Evolutionary conservation across 2,329 filamentous ascomycete species (phyloP), one percentile per base, ranked within the genome.

Genomic region (Coleophoma crateriformis): DNA sequence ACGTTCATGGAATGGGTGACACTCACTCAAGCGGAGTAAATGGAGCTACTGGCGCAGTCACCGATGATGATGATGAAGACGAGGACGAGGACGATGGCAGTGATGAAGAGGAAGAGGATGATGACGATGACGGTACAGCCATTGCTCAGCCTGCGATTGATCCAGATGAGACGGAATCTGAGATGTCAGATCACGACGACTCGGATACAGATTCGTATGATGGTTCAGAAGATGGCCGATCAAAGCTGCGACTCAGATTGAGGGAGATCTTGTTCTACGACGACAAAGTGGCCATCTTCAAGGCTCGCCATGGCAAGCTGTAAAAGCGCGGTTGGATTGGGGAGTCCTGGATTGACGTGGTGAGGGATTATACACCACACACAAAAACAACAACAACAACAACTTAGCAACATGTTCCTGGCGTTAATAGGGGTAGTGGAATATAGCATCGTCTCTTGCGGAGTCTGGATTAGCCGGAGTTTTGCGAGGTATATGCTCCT

Each of bases 241-340:
- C 71, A 37, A 68, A 65, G 46, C 62, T 67, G 32, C 70, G 76
- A 58, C 74, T 91, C 52, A 76, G 82, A 48, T 70, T 92, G 56
- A 74, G 87, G 53, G 87, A 92, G 71, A 92, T 94, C 55, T 67
- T 91, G 54, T 92, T 90, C 67, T 91, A 90, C 61, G 88, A 92
- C 64, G 88, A 92, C 64, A 88, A 89, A 67, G 82, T 90, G 47
- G 82, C 85, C 27, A 84, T 92, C 50, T 92, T 92, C 70, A 87
- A 85, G 65, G 85, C 86, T 33, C 78, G 88, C 52, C 84, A 88
- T 67, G 82, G 78, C 15, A 66, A 64, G 59, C 60, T 76, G 49
- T 76, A 42, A 27, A 13, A 38, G 35, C 35, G 15, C 35, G 15
- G 14, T 17, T 17, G 27, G 42, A 33, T 27, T 13, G 13, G 19